A percentile compares a stretch with the other conserved stretches of the same genome.
phyloP scores from a whole-genome alignment of 805 yeast species.

The Saturnispora ahearnii region DNA sequence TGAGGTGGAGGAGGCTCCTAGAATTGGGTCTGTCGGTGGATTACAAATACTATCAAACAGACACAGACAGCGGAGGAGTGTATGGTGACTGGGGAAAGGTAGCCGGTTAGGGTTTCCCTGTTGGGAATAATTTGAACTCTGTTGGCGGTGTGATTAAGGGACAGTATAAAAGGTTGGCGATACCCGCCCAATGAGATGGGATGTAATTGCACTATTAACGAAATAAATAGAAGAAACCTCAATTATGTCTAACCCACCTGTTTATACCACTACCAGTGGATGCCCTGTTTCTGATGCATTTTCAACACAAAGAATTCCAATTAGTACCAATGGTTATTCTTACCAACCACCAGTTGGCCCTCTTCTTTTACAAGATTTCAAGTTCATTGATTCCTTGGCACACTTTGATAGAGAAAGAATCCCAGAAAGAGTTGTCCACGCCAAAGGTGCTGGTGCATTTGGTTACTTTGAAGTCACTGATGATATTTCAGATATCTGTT shows the following conservation, averaged over 20 bases:
- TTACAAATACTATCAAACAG: no score
- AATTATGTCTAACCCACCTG: conserved; percentile 38
- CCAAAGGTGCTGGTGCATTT: conserved; percentile 88
- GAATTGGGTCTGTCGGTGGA: no score
- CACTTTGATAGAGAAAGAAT: conserved; percentile 87
- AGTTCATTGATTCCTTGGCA: conserved; percentile 69
- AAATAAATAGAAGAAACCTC: background rate
- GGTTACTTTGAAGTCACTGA: conserved; percentile 84
- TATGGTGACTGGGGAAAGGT: no score
- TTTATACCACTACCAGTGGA: conserved; percentile 65
- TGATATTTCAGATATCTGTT: conserved; percentile 65
- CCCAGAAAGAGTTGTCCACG: conserved; percentile 90
- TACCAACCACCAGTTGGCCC: conserved; percentile 48
- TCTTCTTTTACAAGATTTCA: conserved; percentile 70
- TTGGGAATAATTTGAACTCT: no score
- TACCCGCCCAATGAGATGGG: background rate
- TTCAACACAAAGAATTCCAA: conserved; percentile 66
- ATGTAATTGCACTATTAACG: background rate
- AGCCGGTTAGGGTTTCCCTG: no score
- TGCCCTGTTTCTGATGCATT: conserved; percentile 69
- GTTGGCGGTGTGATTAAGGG: background rate
- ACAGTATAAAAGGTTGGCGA: no score
- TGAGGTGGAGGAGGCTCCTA: no score
- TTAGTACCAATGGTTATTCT: conserved; percentile 30
- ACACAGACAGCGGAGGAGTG: no score